Percentiles rank a stretch among this genome's conserved stretches.
Evolutionary conservation across 306 rosid species (phyloP).

Genomic region (Prunus padus): DNA sequence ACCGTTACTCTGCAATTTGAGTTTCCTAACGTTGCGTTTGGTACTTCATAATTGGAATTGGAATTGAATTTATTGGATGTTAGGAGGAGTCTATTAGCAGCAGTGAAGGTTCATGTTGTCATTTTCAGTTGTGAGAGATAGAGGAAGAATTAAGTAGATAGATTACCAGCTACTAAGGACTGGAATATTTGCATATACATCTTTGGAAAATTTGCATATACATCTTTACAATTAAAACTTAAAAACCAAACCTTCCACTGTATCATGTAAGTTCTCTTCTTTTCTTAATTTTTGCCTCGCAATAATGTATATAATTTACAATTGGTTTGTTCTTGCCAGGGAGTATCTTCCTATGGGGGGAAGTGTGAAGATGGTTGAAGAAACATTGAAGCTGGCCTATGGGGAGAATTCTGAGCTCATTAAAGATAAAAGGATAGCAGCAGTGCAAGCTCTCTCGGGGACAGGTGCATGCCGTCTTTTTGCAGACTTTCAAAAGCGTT

Average conservation of each 20-base stretch:
- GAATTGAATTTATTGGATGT: not conserved
- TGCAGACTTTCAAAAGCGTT: conserved; percentile 93
- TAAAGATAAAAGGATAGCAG: conserved; percentile 89
- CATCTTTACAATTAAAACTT: not conserved
- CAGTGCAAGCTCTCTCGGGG: conserved; percentile 93
- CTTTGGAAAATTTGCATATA: not conserved
- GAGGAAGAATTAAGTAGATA: not conserved
- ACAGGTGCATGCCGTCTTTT: conserved; percentile 96
- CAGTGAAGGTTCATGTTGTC: not conserved
- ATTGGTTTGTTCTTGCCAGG: conserved; percentile 42
- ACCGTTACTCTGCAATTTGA: not conserved
- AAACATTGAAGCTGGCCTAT: conserved; percentile 88
- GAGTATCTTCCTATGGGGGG: conserved; percentile 99
- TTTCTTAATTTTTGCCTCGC: conserved; percentile 4
- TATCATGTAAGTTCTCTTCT: not conserved
- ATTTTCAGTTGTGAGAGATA: not conserved
- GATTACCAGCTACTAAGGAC: not conserved
- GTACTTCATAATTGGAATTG: conserved; percentile 3
- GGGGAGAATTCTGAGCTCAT: conserved; percentile 79
- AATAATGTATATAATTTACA: conserved; percentile 14
- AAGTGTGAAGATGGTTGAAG: conserved; percentile 76
- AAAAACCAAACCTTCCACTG: not conserved
- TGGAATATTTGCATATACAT: not conserved
- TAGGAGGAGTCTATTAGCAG: not conserved
- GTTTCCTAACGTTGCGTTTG: conserved; percentile 12